Percentiles rank a stretch among this genome's conserved stretches.
phyloP scores from a whole-genome alignment of 371 early-diverging fungal species.

The Mucor velutinosus region DNA sequence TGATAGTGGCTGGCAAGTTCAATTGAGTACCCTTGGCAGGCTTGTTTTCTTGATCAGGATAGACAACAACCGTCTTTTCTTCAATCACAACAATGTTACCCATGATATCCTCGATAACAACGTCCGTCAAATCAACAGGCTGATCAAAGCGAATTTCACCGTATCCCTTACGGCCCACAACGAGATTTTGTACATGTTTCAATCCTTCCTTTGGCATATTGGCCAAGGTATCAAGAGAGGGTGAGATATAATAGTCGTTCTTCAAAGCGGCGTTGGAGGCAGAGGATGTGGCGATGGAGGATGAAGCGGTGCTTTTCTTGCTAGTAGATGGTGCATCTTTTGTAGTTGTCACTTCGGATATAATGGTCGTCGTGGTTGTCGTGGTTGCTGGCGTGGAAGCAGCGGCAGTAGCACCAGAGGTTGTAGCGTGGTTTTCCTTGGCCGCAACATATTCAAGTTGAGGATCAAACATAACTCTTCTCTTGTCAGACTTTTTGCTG shows the following conservation, averaged over 20 bases:
- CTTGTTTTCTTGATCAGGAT: conserved; percentile 78
- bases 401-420: not conserved
- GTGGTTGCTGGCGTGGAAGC: conserved; percentile 2
- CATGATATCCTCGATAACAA: conserved; percentile 73
- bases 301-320: not conserved
- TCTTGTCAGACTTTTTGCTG: conserved; percentile 25
- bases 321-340: not conserved
- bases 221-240: conserved; percentile 33
- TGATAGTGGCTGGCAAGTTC: conserved; percentile 86
- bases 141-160: conserved; percentile 79
- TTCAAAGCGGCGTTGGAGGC: conserved; percentile 22
- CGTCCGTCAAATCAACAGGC: conserved; percentile 80
- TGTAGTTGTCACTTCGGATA: not conserved
- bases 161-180: conserved; percentile 68
- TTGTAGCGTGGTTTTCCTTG: conserved; percentile 7
- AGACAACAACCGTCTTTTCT: conserved; percentile 74
- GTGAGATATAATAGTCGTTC: conserved; percentile 40
- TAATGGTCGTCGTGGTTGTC: not conserved
- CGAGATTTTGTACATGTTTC: conserved; percentile 72
- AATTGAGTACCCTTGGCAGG: conserved; percentile 84
- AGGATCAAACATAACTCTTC: conserved; percentile 33
- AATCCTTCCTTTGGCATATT: conserved; percentile 69
- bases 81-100: conserved; percentile 79
- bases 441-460: conserved; percentile 31
- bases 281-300: conserved; percentile 2